Evolutionary conservation across 257 asterid species (phyloP), one percentile per base, ranked within the genome.

Genomic region (Ehretia macrophylla): DNA sequence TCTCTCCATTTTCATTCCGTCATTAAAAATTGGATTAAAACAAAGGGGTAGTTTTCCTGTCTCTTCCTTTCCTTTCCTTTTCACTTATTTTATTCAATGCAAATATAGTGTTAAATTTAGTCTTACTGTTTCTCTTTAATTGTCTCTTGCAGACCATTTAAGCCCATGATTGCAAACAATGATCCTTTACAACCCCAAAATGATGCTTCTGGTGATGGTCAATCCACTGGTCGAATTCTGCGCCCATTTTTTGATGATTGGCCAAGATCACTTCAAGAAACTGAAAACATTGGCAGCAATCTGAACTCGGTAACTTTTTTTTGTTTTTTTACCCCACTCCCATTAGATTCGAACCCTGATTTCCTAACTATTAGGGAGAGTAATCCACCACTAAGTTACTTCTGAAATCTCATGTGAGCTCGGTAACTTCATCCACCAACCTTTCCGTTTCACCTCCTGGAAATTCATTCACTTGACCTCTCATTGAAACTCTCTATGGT

Each of bases 161-260:
- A 72, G 54, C 60, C 78, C 23, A 67, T 59, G n/a, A 58, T 71
- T 9, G 83, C 70, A 63, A 38, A 64, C 0, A 78, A 77, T 72
- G 54, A 60, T 14, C 77, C 70, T 54, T 58, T 68, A 51, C 71
- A 73, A 56, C 32, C 71, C 64, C 78, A 63, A 59, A 75, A 66
- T 51, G 72, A 60, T 45, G 70, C 19, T 23, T 47, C 54, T 49
- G 32, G 37, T 17, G 81, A 63, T 17, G 69, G 72, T 16, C 71
- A 69, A 17, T 40, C 72, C 17, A 59, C 22, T 13, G 83, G 72
- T 9, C 89, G 73, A 55, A 75, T 71, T 8, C 95, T 89, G 10
- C 75, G 87, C 0, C 89, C 51, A 65, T 92, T 92, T 78, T 79
- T 92, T 20, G 94, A 88, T 44, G 97, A 84, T 46, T 89, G 95